These are phyloP conservation scores for Monosporascus sp. DNA, from an alignment of 2,329 filamentous ascomycete species.

Conservation along the genomic window DNA sequence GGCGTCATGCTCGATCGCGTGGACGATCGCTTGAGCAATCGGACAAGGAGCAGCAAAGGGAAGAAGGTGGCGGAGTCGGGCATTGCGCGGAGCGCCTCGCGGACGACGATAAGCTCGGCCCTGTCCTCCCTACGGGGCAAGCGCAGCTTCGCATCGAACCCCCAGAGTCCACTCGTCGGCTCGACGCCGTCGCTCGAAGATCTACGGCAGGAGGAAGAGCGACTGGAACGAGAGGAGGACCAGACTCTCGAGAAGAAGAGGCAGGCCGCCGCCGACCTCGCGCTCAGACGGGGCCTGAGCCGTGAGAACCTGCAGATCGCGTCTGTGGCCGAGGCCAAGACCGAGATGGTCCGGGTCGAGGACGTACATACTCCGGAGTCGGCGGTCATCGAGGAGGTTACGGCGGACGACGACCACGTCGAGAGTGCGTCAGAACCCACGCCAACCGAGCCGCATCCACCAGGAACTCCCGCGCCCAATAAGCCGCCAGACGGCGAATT, in stretches of 20 bases:
- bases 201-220: slow-evolving; percentile 48
- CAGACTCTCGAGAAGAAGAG: slow-evolving; percentile 48
- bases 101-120: slow-evolving; percentile 49
- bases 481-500: slow-evolving; percentile 32
- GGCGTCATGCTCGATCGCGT: slow-evolving; percentile 72
- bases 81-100: slow-evolving; percentile 50
- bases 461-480: slow-evolving; percentile 4
- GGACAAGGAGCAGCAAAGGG: slow-evolving; percentile 55
- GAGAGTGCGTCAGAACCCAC: slow-evolving; percentile 1
- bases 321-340: slow-evolving; percentile 26
- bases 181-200: slow-evolving; percentile 44
- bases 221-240: slow-evolving; percentile 46
- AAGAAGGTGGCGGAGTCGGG: slow-evolving; percentile 41
- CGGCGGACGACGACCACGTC: slow-evolving; percentile 11
- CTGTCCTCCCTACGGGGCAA: slow-evolving; percentile 20
- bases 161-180: slow-evolving; percentile 32
- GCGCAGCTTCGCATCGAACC: slow-evolving; percentile 21
- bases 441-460: slow-evolving; percentile 5
- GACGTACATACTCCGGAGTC: slow-evolving; percentile 22
- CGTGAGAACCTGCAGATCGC: slow-evolving; percentile 31
- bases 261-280: slow-evolving; percentile 46
- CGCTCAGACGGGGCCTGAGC: slow-evolving; percentile 43
- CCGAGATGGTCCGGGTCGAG: slow-evolving; percentile 24
- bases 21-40: slow-evolving; percentile 70
- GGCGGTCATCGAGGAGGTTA: slow-evolving; percentile 19